phyloP scores from a whole-genome alignment of 2,329 filamentous ascomycete species.

The Plectosphaerella plurivora region DNA sequence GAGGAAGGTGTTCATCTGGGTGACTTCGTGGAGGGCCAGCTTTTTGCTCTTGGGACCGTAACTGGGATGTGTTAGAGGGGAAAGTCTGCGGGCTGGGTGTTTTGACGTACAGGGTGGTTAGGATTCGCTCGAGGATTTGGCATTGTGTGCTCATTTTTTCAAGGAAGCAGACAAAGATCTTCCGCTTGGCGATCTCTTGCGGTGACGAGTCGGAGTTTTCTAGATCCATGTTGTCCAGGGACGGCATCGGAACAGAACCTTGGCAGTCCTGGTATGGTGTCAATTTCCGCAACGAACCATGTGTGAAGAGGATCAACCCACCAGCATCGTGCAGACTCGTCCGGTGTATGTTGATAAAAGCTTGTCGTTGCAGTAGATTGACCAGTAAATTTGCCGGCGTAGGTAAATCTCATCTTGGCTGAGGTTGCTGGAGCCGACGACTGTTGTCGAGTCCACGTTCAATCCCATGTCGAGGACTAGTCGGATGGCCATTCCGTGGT shows the following conservation, averaged over 20 bases:
- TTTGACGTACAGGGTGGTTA: slow-evolving; percentile 20
- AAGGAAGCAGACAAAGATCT: slow-evolving; percentile 13
- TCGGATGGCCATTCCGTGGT: slow-evolving; percentile 30
- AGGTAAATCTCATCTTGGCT: slow-evolving; percentile 22
- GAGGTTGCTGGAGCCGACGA: slow-evolving; percentile 18
- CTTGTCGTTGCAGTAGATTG: slow-evolving; percentile 29
- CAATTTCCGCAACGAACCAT: neutral
- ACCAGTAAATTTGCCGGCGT: slow-evolving; percentile 29
- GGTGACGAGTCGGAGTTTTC: neutral
- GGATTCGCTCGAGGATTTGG: slow-evolving; percentile 24
- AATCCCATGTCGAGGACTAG: slow-evolving; percentile 31
- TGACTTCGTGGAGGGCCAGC: slow-evolving; percentile 12
- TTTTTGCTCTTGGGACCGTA: slow-evolving; percentile 22
- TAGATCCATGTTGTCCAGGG: neutral
- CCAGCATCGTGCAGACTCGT: slow-evolving; percentile 27
- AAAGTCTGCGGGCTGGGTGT: neutral
- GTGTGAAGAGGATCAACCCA: slow-evolving; percentile 10
- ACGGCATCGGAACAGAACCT: slow-evolving; percentile 22
- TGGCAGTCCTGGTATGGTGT: slow-evolving; percentile 18
- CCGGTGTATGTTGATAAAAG: slow-evolving; percentile 27
- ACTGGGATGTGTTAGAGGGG: slow-evolving; percentile 7
- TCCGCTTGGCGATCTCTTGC: neutral
- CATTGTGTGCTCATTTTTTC: slow-evolving; percentile 19
- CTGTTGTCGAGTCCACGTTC: slow-evolving; percentile 24
- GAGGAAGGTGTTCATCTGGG: slow-evolving; percentile 23